Percentiles rank a stretch among this genome's conserved stretches.
phyloP scores from a whole-genome alignment of 148 eudicot genomes.

The Pharnaceum exiguum region DNA sequence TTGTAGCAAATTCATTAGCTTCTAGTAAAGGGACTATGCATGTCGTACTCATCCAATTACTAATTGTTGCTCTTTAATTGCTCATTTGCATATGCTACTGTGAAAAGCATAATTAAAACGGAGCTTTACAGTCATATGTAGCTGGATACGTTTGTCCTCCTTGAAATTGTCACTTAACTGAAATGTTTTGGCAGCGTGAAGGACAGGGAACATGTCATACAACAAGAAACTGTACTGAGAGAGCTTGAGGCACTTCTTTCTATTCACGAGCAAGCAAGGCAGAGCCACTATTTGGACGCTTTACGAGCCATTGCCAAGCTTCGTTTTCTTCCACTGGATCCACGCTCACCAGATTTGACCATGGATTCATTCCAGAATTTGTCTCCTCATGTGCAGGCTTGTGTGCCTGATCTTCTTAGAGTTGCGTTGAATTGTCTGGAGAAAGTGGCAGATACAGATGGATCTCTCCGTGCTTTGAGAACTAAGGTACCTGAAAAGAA shows the following conservation, averaged over 20 bases:
- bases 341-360: conserved; percentile 53
- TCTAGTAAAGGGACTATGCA: too few species aligned
- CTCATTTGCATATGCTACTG: too few species aligned
- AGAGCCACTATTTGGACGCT: conserved; percentile 63
- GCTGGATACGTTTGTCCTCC: too few species aligned
- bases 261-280: conserved; percentile 59
- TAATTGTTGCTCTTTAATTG: too few species aligned
- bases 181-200: conserved; percentile 47
- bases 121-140: too few species aligned
- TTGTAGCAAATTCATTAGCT: too few species aligned
- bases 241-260: conserved; percentile 88
- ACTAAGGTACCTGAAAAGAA: conserved; percentile 49
- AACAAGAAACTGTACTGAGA: conserved; percentile 77
- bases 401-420: conserved; percentile 88
- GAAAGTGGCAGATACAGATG: conserved; percentile 76
- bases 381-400: conserved; percentile 81
- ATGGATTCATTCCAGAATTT: conserved; percentile 52
- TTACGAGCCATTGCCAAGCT: conserved; percentile 75
- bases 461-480: conserved; percentile 91
- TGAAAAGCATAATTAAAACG: too few species aligned
- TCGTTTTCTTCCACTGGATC: conserved; percentile 89
- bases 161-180: too few species aligned
- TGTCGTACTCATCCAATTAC: too few species aligned
- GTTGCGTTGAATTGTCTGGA: conserved; percentile 81
- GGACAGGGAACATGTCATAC: conserved; percentile 69